Conservation (phyloP, 1,284 basidiomycete genomes). For the Blastosporella zonata region DNA sequence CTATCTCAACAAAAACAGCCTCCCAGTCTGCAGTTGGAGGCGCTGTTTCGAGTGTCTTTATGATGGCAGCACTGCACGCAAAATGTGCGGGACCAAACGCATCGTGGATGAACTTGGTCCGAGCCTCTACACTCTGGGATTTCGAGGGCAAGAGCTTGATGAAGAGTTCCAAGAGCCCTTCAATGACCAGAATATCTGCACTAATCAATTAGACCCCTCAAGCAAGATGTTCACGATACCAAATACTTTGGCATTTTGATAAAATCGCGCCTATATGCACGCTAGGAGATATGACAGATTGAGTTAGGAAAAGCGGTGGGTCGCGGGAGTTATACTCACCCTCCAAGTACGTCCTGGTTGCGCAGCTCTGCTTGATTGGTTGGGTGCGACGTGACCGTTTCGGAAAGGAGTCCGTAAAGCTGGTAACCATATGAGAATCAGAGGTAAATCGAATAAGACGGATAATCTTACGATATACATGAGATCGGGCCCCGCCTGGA, state of each 20-base stretch:
- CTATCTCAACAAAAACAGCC: conserved; percentile 42
- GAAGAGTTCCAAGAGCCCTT: conserved; percentile 54
- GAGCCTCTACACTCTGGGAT: conserved; percentile 33
- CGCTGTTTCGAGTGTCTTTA: conserved; percentile 40
- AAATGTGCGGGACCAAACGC: conserved; percentile 42
- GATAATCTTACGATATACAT: conserved; percentile 14
- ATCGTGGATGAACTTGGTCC: conserved; percentile 46
- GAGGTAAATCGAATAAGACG: not conserved
- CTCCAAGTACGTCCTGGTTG: conserved; percentile 20
- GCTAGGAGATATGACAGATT: conserved; percentile 13
- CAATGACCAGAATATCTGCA: conserved; percentile 54
- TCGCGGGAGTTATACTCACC: conserved; percentile 16
- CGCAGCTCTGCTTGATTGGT: conserved; percentile 25
- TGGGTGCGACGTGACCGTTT: conserved; percentile 22
- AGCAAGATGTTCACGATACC: not conserved
- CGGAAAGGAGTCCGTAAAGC: conserved; percentile 28
- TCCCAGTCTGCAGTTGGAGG: conserved; percentile 51
- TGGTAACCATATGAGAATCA: conserved; percentile 8
- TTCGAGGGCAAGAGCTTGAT: conserved; percentile 52
- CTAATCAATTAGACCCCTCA: not conserved
- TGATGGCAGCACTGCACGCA: conserved; percentile 35
- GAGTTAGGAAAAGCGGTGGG: not conserved
- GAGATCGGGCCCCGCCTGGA: conserved; percentile 10
- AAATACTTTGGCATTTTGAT: conserved; percentile 19
- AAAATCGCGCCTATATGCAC: conserved; percentile 22